Evolutionary conservation across 2,329 filamentous ascomycete genomes (phyloP).

Genomic region (Sclerotiophoma versabilis): DNA sequence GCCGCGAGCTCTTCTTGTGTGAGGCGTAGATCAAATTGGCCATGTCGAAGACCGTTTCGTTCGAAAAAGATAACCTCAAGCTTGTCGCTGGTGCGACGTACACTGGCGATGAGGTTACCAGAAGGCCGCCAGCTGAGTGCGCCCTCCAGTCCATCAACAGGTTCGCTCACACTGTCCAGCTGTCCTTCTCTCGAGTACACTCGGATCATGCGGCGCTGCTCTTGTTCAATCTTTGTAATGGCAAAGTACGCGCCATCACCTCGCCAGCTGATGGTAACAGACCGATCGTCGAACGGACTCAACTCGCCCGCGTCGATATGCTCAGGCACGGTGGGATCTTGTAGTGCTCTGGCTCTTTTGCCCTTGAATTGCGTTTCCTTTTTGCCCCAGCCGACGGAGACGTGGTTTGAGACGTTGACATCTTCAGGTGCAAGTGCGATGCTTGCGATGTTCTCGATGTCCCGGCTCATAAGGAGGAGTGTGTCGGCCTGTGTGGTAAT

Average conservation of each 20-base stretch:
- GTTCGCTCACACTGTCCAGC: slow-evolving; percentile 92
- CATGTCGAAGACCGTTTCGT: slow-evolving; percentile 95
- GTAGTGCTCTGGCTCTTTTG: slow-evolving; percentile 81
- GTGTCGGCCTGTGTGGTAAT: slow-evolving; percentile 82
- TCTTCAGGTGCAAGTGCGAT: slow-evolving; percentile 76
- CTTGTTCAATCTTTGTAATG: slow-evolving; percentile 77
- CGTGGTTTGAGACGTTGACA: slow-evolving; percentile 86
- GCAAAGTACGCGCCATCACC: slow-evolving; percentile 93
- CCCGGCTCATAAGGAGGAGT: slow-evolving; percentile 89
- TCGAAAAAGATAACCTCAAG: slow-evolving; percentile 94
- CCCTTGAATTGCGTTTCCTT: slow-evolving; percentile 98
- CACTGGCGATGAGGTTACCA: slow-evolving; percentile 87
- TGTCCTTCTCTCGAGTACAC: slow-evolving; percentile 90
- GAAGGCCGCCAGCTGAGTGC: slow-evolving; percentile 89
- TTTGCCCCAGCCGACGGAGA: slow-evolving; percentile 98
- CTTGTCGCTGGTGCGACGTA: slow-evolving; percentile 74
- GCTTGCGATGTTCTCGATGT: slow-evolving; percentile 84
- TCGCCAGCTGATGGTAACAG: slow-evolving; percentile 83
- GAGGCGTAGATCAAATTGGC: slow-evolving; percentile 82
- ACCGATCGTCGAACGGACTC: slow-evolving; percentile 75
- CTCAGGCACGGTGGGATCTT: slow-evolving; percentile 94
- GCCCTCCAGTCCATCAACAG: slow-evolving; percentile 88
- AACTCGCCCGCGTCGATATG: slow-evolving; percentile 83
- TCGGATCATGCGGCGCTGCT: slow-evolving; percentile 77
- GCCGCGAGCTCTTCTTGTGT: slow-evolving; percentile 64